These are phyloP conservation scores for Lumnitzera littorea DNA, from an alignment of 345 rosid genomes.

Conservation along the genomic window DNA sequence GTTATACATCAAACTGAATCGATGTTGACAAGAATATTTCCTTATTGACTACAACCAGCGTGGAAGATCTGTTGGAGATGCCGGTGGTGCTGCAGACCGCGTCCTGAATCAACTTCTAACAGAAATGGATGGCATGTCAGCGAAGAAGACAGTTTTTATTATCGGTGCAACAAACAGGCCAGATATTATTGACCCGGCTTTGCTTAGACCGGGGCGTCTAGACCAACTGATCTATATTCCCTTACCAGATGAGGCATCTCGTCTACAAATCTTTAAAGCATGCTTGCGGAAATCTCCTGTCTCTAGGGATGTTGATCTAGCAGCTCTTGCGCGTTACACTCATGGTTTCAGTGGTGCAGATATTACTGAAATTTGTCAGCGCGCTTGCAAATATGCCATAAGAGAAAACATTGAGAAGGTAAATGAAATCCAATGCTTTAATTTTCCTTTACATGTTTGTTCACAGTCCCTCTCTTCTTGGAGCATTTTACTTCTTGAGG, in stretches of 20 bases:
- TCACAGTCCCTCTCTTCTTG: too few relatives aligned
- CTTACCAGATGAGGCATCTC: slow-evolving; percentile 88
- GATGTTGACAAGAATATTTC: neutral
- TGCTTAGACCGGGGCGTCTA: slow-evolving; percentile 84
- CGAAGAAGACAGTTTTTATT: slow-evolving; percentile 86
- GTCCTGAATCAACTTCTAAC: slow-evolving; percentile 90
- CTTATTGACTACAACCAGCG: slow-evolving; percentile 31
- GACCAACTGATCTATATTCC: slow-evolving; percentile 93
- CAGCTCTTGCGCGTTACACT: slow-evolving; percentile 76
- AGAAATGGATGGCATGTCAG: slow-evolving; percentile 97
- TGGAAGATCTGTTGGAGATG: slow-evolving; percentile 83
- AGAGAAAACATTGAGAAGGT: slow-evolving; percentile 93
- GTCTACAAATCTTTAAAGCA: slow-evolving; percentile 68
- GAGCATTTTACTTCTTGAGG: too few relatives aligned
- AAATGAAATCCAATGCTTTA: slow-evolving; percentile 2
- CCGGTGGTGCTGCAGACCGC: slow-evolving; percentile 96
- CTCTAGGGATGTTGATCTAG: slow-evolving; percentile 72
- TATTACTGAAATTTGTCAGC: slow-evolving; percentile 90
- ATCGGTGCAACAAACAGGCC: slow-evolving; percentile 96
- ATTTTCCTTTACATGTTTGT: too few relatives aligned
- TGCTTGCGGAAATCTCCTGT: slow-evolving; percentile 87
- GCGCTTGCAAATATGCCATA: slow-evolving; percentile 86
- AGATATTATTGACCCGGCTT: slow-evolving; percentile 89
- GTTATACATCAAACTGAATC: too few relatives aligned
- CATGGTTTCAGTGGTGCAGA: slow-evolving; percentile 98